A percentile compares a stretch with the other conserved stretches of the same genome.
Evolutionary conservation across 2,329 filamentous ascomycete genomes (phyloP).

Genomic region (Fusarium chaquense): DNA sequence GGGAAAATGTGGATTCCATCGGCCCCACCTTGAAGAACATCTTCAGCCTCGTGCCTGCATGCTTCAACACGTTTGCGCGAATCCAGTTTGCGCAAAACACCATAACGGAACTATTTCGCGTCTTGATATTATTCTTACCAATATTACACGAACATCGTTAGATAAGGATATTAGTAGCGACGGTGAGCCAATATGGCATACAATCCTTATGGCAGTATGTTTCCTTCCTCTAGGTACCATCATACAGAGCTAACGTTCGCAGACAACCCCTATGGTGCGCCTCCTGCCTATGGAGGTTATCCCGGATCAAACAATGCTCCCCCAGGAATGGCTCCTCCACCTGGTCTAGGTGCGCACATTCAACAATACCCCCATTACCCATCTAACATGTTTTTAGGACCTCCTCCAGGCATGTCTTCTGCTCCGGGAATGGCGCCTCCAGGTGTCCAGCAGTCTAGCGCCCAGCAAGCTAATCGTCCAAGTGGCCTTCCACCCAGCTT

Average conservation of each 20-base stretch:
- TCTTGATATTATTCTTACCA: background rate
- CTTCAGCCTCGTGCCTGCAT: slow-evolving; percentile 47
- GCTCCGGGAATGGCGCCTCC: slow-evolving; percentile 84
- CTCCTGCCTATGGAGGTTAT: slow-evolving; percentile 79
- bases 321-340: slow-evolving; percentile 80
- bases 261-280: slow-evolving; percentile 75
- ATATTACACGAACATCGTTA: background rate
- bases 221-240: background rate
- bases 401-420: slow-evolving; percentile 83
- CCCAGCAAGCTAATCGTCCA: slow-evolving; percentile 81
- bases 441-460: slow-evolving; percentile 80
- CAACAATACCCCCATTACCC: background rate
- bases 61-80: slow-evolving; percentile 38
- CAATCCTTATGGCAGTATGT: slow-evolving; percentile 70
- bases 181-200: slow-evolving; percentile 62
- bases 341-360: slow-evolving; percentile 78
- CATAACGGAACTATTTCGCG: slow-evolving; percentile 6
- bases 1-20: slow-evolving; percentile 27
- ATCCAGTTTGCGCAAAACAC: slow-evolving; percentile 22
- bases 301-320: slow-evolving; percentile 67
- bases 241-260: slow-evolving; percentile 21
- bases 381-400: slow-evolving; percentile 60
- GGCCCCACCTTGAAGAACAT: slow-evolving; percentile 43
- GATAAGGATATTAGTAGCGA: slow-evolving; percentile 6
- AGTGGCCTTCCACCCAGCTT: slow-evolving; percentile 85